phyloP scores from a whole-genome alignment of 2,329 filamentous ascomycete genomes.

The Aspergillus transmontanensis region DNA sequence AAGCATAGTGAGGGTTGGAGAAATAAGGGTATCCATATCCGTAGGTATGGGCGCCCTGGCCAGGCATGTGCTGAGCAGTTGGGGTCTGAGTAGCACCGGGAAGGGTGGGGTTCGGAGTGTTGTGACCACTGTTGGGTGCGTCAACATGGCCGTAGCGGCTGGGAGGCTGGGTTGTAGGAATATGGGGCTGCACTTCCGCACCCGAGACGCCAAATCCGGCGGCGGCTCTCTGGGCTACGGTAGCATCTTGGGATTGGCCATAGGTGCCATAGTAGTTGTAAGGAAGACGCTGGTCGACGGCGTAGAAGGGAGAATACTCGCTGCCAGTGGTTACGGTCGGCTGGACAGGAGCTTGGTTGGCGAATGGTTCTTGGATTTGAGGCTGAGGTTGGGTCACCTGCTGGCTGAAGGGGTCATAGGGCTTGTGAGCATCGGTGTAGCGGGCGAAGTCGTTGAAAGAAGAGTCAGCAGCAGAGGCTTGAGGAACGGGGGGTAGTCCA shows the following conservation, averaged over 20 bases:
- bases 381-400: conserved; percentile 65
- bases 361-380: conserved; percentile 63
- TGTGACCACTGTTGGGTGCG: conserved; percentile 86
- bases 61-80: conserved; percentile 55
- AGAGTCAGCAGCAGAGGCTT: conserved; percentile 54
- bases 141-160: conserved; percentile 67
- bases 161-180: conserved; percentile 72
- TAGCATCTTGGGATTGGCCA: conserved; percentile 72
- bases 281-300: conserved; percentile 71
- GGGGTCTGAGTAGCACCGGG: conserved; percentile 59
- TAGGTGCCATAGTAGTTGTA: conserved; percentile 74
- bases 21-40: conserved; percentile 64
- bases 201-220: conserved; percentile 70
- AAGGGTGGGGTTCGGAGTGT: conserved; percentile 79
- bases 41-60: conserved; percentile 56
- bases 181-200: conserved; percentile 60
- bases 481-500: conserved; percentile 62
- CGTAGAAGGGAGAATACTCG: conserved; percentile 87
- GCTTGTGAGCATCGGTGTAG: conserved; percentile 68
- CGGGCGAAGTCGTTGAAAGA: conserved; percentile 55
- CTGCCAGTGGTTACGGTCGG: conserved; percentile 60
- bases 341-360: conserved; percentile 59
- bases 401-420: conserved; percentile 84
- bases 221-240: conserved; percentile 71
- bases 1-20: conserved; percentile 62